Evolutionary conservation across 2,329 filamentous ascomycete genomes (phyloP).

Genomic region (Pyrenophora seminiperda): DNA sequence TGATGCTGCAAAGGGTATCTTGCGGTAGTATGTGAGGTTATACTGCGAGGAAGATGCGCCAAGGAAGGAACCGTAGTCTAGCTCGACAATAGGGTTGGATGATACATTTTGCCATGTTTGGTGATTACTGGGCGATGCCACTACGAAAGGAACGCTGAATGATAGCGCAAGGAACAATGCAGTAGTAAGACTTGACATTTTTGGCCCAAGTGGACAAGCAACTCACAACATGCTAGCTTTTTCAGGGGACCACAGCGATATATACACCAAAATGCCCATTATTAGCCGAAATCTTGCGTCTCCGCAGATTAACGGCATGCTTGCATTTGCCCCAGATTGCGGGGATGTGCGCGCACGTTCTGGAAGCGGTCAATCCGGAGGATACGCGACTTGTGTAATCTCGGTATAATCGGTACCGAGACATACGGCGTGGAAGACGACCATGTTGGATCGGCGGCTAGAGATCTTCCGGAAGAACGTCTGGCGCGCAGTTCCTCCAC

Average conservation of each 20-base stretch:
- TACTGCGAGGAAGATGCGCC: slow-evolving; percentile 59
- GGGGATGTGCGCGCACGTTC: slow-evolving; percentile 15
- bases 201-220: too few relatives aligned
- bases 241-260: not conserved
- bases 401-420: slow-evolving; percentile 21
- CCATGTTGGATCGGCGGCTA: not conserved
- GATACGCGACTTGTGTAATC: not conserved
- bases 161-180: slow-evolving; percentile 12
- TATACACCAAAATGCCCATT: slow-evolving; percentile 1
- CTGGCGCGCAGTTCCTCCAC: not conserved
- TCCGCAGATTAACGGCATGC: slow-evolving; percentile 28
- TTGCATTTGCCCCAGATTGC: slow-evolving; percentile 22
- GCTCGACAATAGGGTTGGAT: slow-evolving; percentile 29
- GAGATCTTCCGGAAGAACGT: not conserved
- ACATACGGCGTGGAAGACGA: not conserved
- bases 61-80: slow-evolving; percentile 53
- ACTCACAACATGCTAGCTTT: not conserved
- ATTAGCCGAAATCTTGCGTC: slow-evolving; percentile 33
- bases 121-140: slow-evolving; percentile 15
- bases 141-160: slow-evolving; percentile 6
- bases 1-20: slow-evolving; percentile 66
- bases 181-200: slow-evolving; percentile 20
- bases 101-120: slow-evolving; percentile 10
- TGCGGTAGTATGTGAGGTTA: slow-evolving; percentile 64
- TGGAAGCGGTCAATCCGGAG: not conserved